A percentile compares a stretch with the other conserved stretches of the same genome.
Conservation (phyloP, 2,329 filamentous ascomycete species). For the Graphium sp. region DNA sequence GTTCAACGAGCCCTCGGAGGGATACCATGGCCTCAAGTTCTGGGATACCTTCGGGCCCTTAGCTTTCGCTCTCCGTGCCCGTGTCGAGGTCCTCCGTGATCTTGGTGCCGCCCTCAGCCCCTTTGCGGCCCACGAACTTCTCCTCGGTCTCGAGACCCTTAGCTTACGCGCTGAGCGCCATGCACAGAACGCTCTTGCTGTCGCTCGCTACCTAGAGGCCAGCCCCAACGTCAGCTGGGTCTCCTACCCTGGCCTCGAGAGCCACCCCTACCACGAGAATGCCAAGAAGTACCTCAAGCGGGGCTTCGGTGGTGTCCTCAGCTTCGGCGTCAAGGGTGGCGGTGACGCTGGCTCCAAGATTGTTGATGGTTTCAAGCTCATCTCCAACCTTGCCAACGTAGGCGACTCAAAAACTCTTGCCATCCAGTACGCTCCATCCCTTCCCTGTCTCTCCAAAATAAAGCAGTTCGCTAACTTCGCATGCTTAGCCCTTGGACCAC, state of each 20-base stretch:
- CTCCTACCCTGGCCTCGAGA: slow-evolving; percentile 76
- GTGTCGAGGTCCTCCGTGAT: slow-evolving; percentile 83
- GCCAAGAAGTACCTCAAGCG: slow-evolving; percentile 78
- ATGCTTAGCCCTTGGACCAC: slow-evolving; percentile 59
- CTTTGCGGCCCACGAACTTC: slow-evolving; percentile 81
- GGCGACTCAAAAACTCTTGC: slow-evolving; percentile 90
- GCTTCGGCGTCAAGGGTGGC: slow-evolving; percentile 85
- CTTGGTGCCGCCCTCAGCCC: slow-evolving; percentile 71
- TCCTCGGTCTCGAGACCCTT: slow-evolving; percentile 80
- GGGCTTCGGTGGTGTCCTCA: slow-evolving; percentile 81
- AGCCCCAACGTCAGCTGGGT: slow-evolving; percentile 84
- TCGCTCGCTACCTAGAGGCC: slow-evolving; percentile 70
- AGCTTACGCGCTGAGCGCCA: slow-evolving; percentile 76
- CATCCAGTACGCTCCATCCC: slow-evolving; percentile 43
- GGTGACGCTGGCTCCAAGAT: slow-evolving; percentile 69
- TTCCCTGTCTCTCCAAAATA: not conserved
- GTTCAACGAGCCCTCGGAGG: slow-evolving; percentile 73
- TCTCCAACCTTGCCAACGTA: slow-evolving; percentile 92
- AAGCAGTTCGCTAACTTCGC: slow-evolving; percentile 1
- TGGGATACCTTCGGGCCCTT: slow-evolving; percentile 79
- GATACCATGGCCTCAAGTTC: slow-evolving; percentile 89
- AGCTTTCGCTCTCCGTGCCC: slow-evolving; percentile 68
- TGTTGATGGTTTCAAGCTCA: slow-evolving; percentile 86
- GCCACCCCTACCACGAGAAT: slow-evolving; percentile 59
- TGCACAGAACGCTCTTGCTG: slow-evolving; percentile 61